Evolutionary conservation across 257 asterid species (phyloP).

Genomic region (Petunia axillaris): DNA sequence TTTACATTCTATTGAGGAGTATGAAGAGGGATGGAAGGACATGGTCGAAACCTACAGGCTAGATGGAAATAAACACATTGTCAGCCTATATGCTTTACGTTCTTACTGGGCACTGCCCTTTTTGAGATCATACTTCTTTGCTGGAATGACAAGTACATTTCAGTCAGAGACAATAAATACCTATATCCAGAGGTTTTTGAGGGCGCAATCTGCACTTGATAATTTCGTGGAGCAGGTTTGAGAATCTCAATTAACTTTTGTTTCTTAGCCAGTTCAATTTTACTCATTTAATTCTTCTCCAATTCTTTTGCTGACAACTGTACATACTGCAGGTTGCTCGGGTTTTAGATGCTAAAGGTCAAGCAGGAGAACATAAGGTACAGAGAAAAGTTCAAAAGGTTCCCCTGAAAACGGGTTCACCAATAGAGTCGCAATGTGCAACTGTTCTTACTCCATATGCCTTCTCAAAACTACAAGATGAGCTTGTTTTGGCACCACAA

Average conservation of each 20-base stretch:
- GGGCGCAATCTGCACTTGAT: constrained; percentile 90
- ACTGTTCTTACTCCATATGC: constrained; percentile 85
- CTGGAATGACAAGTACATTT: constrained; percentile 84
- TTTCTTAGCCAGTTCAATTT: constrained; percentile 27
- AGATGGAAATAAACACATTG: constrained; percentile 84
- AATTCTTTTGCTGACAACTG: background rate
- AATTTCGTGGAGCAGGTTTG: constrained; percentile 95
- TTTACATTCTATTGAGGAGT: constrained; percentile 76
- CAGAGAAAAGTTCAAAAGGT: constrained; percentile 86
- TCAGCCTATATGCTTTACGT: constrained; percentile 71
- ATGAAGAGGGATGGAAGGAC: constrained; percentile 90
- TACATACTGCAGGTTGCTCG: constrained; percentile 63
- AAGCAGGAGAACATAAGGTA: constrained; percentile 89
- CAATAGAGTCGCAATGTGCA: constrained; percentile 98
- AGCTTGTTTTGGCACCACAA: constrained; percentile 87
- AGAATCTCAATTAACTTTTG: constrained; percentile 23
- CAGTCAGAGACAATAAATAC: constrained; percentile 83
- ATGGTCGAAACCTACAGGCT: constrained; percentile 86
- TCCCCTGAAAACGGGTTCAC: constrained; percentile 91
- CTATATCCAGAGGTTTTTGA: constrained; percentile 85
- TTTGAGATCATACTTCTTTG: constrained; percentile 90
- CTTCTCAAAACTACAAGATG: constrained; percentile 93
- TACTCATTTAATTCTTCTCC: background rate
- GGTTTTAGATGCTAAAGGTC: constrained; percentile 86
- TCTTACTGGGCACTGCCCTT: constrained; percentile 92